Conservation (phyloP, 768 basidiomycete species). For the Boletales sp. region DNA sequence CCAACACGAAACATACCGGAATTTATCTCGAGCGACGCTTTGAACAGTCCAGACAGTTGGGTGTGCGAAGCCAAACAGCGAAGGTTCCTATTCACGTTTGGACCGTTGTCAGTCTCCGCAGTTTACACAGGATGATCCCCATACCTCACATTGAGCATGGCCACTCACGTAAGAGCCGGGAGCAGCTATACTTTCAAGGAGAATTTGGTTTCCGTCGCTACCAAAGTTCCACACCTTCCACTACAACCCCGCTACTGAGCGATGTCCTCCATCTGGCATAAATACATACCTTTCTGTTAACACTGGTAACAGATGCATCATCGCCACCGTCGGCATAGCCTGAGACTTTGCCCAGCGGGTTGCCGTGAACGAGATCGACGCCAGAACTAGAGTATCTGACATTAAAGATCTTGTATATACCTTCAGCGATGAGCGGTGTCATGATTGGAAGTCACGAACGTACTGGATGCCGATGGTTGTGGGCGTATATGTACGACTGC, state of each 20-base stretch:
- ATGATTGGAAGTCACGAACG: no score
- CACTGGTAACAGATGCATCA: neutral
- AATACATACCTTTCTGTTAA: neutral
- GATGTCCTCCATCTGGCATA: neutral
- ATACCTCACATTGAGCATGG: neutral
- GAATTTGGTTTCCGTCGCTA: neutral
- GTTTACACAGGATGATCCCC: neutral
- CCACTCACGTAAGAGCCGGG: neutral
- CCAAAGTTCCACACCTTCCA: neutral
- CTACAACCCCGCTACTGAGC: neutral
- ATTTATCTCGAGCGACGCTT: neutral
- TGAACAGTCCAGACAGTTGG: neutral
- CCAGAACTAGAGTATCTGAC: neutral
- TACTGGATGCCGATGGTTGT: no score
- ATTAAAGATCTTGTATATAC: neutral
- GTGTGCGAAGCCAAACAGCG: neutral
- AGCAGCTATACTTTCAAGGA: neutral
- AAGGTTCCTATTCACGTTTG: neutral
- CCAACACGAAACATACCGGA: neutral
- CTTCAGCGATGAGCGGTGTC: neutral
- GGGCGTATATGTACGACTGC: no score
- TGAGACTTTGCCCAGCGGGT: neutral
- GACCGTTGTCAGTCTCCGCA: neutral
- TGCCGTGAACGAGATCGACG: neutral
- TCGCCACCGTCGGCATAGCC: neutral